phyloP scores from a whole-genome alignment of 192 early-diverging fungal species.

The Borealophlyctis nickersoniae region DNA sequence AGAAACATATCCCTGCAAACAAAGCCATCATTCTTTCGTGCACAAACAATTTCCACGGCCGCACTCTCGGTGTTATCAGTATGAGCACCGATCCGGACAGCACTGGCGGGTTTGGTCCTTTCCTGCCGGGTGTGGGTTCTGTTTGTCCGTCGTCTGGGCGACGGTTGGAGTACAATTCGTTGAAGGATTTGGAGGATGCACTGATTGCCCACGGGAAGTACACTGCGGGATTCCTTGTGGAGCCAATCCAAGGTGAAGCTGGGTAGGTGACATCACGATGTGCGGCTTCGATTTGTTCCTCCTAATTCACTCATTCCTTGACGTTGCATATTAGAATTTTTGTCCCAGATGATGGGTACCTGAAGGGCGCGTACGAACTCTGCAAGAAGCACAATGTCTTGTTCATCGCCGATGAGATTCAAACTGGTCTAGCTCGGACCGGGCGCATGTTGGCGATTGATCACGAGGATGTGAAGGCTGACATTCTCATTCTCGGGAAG shows the following conservation, averaged over 20 bases:
- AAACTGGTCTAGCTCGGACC: conserved; percentile 92
- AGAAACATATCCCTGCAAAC: conserved; percentile 80
- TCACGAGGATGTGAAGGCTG: conserved; percentile 88
- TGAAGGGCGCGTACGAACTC: conserved; percentile 78
- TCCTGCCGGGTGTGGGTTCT: conserved; percentile 81
- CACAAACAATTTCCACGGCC: conserved; percentile 93
- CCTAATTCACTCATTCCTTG: background rate
- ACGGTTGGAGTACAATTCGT: conserved; percentile 77
- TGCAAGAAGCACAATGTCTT: conserved; percentile 98
- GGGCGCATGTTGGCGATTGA: conserved; percentile 93
- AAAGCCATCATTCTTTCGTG: conserved; percentile 81
- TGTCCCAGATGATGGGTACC: conserved; percentile 91
- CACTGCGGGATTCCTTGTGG: conserved; percentile 92
- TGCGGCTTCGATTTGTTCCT: background rate
- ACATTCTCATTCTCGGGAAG: conserved; percentile 94
- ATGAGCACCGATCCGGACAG: conserved; percentile 92
- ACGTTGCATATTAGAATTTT: conserved; percentile 62
- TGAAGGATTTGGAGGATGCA: conserved; percentile 83
- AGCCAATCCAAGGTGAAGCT: conserved; percentile 99
- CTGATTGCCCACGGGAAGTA: conserved; percentile 77
- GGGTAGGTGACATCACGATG: conserved; percentile 59
- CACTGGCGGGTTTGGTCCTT: conserved; percentile 88
- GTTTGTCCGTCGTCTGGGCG: conserved; percentile 69
- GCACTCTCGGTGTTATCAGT: conserved; percentile 88
- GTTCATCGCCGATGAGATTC: conserved; percentile 98